phyloP scores from a whole-genome alignment of 2,329 filamentous ascomycete species.

The Sporothrix pallida region DNA sequence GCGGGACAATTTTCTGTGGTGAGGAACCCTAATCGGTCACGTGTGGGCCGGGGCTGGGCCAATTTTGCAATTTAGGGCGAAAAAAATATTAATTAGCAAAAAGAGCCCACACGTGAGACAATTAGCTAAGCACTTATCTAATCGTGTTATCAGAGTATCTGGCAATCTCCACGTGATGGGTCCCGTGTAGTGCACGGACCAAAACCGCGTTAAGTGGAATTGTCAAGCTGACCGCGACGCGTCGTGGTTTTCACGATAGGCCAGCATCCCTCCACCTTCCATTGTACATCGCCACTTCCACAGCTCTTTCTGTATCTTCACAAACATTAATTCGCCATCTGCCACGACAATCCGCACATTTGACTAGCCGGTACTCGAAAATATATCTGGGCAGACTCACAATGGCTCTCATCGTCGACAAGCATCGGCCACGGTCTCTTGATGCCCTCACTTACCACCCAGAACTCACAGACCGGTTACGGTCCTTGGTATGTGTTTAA shows the following conservation, averaged over 20 bases:
- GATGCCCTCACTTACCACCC: slow-evolving; percentile 84
- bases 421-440: slow-evolving; percentile 74
- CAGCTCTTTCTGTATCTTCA: not conserved
- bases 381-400: slow-evolving; percentile 30
- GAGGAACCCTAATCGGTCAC: slow-evolving; percentile 37
- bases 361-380: not conserved
- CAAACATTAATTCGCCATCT: not conserved
- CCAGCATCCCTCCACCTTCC: not conserved
- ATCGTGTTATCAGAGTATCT: not conserved
- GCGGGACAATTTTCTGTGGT: slow-evolving; percentile 35
- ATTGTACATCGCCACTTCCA: not conserved
- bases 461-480: slow-evolving; percentile 84
- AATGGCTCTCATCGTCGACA: slow-evolving; percentile 75
- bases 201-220: slow-evolving; percentile 34
- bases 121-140: too few relatives aligned
- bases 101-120: not conserved
- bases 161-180: slow-evolving; percentile 17
- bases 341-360: not conserved
- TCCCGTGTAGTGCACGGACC: slow-evolving; percentile 30
- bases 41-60: slow-evolving; percentile 23
- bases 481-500: slow-evolving; percentile 71
- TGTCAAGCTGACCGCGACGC: slow-evolving; percentile 33
- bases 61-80: not conserved
- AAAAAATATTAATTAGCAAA: not conserved
- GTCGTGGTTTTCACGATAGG: slow-evolving; percentile 28